Evolutionary conservation across 495 filamentous ascomycete species (phyloP).

Genomic region (Sordaria brevicollis): DNA sequence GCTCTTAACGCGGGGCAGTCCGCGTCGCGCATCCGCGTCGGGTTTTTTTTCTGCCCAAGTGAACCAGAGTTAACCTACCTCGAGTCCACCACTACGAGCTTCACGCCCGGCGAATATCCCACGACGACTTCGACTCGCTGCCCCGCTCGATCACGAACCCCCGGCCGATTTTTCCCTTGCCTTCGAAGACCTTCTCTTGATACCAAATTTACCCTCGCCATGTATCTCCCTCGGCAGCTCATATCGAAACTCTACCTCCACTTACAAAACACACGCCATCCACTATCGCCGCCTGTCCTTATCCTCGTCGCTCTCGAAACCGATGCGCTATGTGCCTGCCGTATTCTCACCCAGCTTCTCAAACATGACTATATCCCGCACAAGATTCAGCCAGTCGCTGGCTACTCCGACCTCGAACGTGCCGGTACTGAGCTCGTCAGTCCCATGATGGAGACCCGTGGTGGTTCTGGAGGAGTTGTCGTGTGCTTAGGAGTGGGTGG

Average conservation of each 20-base stretch:
- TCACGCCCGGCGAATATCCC: background rate
- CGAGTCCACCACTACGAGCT: background rate
- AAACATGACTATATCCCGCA: conserved; percentile 98
- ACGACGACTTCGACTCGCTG: conserved; percentile 1
- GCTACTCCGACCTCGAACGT: conserved; percentile 80
- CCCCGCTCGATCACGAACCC: conserved; percentile 10
- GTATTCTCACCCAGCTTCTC: conserved; percentile 80
- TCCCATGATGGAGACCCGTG: conserved; percentile 71
- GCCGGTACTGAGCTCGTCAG: conserved; percentile 64
- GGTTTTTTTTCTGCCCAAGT: background rate
- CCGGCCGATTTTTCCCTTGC: background rate
- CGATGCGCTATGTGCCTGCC: conserved; percentile 90
- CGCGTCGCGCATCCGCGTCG: background rate
- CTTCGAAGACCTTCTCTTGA: background rate
- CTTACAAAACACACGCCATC: conserved; percentile 69
- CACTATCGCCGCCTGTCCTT: conserved; percentile 80
- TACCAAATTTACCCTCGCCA: conserved; percentile 23
- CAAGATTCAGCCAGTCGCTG: conserved; percentile 89
- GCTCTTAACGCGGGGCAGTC: background rate
- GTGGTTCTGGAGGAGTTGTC: conserved; percentile 75
- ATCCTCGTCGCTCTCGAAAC: conserved; percentile 89
- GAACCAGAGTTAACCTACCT: background rate
- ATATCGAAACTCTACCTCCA: conserved; percentile 85
- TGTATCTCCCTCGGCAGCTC: conserved; percentile 90
- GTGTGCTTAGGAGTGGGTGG: conserved; percentile 90